Evolutionary conservation across 257 asterid species (phyloP).

Genomic region (Asclepias syriaca): DNA sequence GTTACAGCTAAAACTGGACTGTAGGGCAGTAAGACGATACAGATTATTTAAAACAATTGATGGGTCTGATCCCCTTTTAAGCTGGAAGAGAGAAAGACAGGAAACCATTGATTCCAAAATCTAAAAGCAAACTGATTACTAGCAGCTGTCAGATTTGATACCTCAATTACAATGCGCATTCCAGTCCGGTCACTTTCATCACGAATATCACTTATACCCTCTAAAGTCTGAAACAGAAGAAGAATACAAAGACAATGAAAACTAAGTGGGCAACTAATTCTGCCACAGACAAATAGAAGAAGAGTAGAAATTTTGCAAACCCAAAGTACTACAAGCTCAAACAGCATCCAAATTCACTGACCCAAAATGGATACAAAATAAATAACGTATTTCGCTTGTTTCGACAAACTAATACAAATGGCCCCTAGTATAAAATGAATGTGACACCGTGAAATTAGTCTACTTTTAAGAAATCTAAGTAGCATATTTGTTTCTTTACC

Average conservation of each 20-base stretch:
- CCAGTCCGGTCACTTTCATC: slow-evolving; percentile 99
- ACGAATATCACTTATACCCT: slow-evolving; percentile 96
- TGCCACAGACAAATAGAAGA: not conserved
- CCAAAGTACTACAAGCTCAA: not conserved
- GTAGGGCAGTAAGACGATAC: slow-evolving; percentile 81
- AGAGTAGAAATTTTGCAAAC: not conserved
- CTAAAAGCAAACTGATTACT: slow-evolving; percentile 10
- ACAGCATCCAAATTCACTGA: not conserved
- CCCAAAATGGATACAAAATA: not conserved
- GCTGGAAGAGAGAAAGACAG: slow-evolving; percentile 40
- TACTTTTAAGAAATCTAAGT: not conserved
- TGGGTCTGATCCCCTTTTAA: slow-evolving; percentile 90
- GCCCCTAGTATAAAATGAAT: not conserved
- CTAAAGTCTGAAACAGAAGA: slow-evolving; percentile 54
- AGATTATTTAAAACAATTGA: slow-evolving; percentile 81
- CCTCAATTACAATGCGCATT: slow-evolving; percentile 98
- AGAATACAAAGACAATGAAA: slow-evolving; percentile 9
- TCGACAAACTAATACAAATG: not conserved
- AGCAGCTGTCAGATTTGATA: slow-evolving; percentile 24
- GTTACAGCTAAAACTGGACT: slow-evolving; percentile 90
- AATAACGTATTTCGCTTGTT: not conserved
- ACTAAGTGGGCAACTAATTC: not conserved
- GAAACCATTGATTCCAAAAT: not conserved
- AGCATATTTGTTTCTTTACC: not conserved
- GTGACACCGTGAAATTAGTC: not conserved